Percentiles rank a stretch among this genome's conserved stretches.
These are phyloP conservation scores for Carex littledalei DNA, from an alignment of 176 grass and related monocot species.

Conservation along the genomic window DNA sequence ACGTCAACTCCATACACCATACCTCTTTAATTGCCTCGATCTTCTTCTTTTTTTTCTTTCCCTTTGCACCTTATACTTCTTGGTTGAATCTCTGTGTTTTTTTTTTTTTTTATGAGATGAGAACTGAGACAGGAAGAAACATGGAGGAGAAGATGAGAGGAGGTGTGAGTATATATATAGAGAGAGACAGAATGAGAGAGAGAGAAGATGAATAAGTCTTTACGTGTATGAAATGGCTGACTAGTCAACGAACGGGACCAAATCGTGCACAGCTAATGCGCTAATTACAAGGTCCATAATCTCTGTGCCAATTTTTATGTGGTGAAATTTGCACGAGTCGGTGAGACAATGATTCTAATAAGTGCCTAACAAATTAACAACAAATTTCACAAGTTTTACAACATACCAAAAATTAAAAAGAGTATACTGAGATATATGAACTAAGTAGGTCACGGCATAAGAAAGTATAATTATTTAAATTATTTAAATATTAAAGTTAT, in stretches of 20 bases:
- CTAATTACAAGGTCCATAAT: neutral
- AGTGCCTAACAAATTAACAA: neutral
- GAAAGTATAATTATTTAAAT: neutral
- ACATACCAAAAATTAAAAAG: neutral
- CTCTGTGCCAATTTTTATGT: neutral
- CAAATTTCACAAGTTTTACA: neutral
- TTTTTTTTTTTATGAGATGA: neutral
- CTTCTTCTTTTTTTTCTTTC: neutral
- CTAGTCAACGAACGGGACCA: slow-evolving; percentile 19
- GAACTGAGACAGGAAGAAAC: too few species aligned
- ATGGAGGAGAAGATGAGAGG: neutral
- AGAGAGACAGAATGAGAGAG: neutral
- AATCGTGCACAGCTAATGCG: neutral
- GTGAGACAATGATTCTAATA: neutral
- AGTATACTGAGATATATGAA: neutral
- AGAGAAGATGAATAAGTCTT: neutral
- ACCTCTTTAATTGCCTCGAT: neutral
- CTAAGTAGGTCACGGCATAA: neutral
- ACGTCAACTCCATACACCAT: slow-evolving; percentile 11
- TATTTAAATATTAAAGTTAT: neutral
- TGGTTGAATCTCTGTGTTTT: neutral
- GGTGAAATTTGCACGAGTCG: neutral
- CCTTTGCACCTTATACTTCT: neutral
- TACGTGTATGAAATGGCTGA: slow-evolving; percentile 32
- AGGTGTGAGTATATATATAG: neutral